phyloP scores from a whole-genome alignment of 371 early-diverging fungal genomes.

The Haplosporangium sp. region DNA sequence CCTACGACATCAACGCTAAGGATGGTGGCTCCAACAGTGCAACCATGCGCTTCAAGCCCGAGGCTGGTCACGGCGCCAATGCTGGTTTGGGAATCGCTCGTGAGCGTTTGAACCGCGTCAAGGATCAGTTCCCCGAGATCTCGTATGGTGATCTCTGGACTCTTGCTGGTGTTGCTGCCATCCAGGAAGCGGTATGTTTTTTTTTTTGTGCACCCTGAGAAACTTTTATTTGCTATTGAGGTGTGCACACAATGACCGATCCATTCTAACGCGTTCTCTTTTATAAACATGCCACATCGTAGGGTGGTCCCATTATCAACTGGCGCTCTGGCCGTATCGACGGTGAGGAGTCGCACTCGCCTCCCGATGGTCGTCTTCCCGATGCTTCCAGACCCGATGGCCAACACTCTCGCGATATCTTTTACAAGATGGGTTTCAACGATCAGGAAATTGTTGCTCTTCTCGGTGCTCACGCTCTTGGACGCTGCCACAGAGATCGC shows the following conservation, averaged over 20 bases:
- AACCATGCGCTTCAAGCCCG: slow-evolving; percentile 88
- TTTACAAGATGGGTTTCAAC: slow-evolving; percentile 95
- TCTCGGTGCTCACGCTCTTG: slow-evolving; percentile 95
- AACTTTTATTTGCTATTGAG: neutral
- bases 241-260: neutral
- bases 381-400: slow-evolving; percentile 82
- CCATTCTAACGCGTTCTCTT: neutral
- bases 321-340: slow-evolving; percentile 90
- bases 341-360: slow-evolving; percentile 59
- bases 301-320: slow-evolving; percentile 87
- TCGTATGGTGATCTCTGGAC: slow-evolving; percentile 95
- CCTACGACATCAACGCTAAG: slow-evolving; percentile 80
- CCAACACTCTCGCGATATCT: slow-evolving; percentile 82
- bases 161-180: slow-evolving; percentile 89
- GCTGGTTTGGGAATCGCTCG: slow-evolving; percentile 88
- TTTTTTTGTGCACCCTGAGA: neutral
- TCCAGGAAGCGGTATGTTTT: slow-evolving; percentile 81
- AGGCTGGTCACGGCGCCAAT: slow-evolving; percentile 86
- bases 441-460: slow-evolving; percentile 97
- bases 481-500: slow-evolving; percentile 92
- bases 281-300: neutral
- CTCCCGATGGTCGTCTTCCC: slow-evolving; percentile 94
- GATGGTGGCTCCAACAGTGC: slow-evolving; percentile 94
- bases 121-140: slow-evolving; percentile 86
- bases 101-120: slow-evolving; percentile 83